Percentiles rank a stretch among this genome's conserved stretches.
These are phyloP conservation scores for Nigrograna mackinnonii DNA, from an alignment of 2,329 filamentous ascomycete genomes.

Conservation along the genomic window DNA sequence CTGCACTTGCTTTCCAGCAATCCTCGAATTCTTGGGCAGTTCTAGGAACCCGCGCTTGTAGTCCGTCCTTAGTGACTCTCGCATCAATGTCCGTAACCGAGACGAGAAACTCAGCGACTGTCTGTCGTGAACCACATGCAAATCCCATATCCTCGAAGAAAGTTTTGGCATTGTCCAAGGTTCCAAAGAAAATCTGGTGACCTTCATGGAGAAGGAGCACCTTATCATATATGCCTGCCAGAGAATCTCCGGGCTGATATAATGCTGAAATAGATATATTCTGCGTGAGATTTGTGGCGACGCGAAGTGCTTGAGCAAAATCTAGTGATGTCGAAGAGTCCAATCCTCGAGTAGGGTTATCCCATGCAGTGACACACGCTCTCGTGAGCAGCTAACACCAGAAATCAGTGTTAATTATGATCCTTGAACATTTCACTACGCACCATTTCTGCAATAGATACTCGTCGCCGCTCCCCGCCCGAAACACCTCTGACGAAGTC, in stretches of 20 bases:
- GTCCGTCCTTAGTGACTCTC: background rate
- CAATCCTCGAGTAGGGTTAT: constrained; percentile 71
- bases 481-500: constrained; percentile 66
- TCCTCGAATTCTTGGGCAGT: background rate
- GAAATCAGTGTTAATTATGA: background rate
- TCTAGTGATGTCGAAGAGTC: constrained; percentile 54
- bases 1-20: background rate
- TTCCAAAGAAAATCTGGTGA: constrained; percentile 72
- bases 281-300: background rate
- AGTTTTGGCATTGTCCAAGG: constrained; percentile 56
- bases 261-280: constrained; percentile 21
- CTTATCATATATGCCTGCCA: constrained; percentile 70
- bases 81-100: background rate
- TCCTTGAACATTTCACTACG: constrained; percentile 42
- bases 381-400: constrained; percentile 50
- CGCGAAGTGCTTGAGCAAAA: constrained; percentile 50
- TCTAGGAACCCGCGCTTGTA: background rate
- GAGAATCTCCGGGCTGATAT: constrained; percentile 47
- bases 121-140: constrained; percentile 45
- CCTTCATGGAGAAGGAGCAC: constrained; percentile 72
- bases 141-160: constrained; percentile 71
- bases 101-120: background rate
- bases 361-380: constrained; percentile 59
- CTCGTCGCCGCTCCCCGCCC: constrained; percentile 74
- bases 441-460: constrained; percentile 71